phyloP scores from a whole-genome alignment of 2,329 filamentous ascomycete genomes.

The Aspergillus carbonarius region DNA sequence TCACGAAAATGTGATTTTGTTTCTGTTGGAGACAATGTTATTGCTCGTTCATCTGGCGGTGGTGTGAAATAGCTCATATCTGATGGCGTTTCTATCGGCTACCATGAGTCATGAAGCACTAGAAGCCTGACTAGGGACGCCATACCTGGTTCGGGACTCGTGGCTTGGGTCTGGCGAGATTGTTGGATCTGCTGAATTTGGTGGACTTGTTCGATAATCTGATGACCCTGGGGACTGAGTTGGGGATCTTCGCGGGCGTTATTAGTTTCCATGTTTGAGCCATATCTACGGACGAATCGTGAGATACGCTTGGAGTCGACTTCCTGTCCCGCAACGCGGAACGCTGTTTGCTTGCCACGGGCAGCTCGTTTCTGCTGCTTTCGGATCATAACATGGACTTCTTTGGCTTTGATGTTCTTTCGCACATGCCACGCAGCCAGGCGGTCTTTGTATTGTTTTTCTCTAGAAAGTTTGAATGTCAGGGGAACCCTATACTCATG shows the following conservation, averaged over 20 bases:
- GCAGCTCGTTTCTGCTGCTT: conserved; percentile 40
- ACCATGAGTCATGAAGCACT: not conserved
- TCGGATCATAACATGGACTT: conserved; percentile 39
- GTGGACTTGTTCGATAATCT: conserved; percentile 1
- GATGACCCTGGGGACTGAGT: not conserved
- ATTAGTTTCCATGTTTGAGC: conserved; percentile 26
- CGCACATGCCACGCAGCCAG: conserved; percentile 38
- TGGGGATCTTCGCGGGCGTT: conserved; percentile 6
- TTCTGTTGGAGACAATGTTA: conserved; percentile 30
- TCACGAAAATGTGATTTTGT: conserved; percentile 28
- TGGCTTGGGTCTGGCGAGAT: conserved; percentile 10
- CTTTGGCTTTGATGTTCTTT: conserved; percentile 41
- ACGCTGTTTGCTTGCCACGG: conserved; percentile 38
- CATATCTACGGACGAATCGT: conserved; percentile 35
- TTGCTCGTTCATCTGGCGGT: conserved; percentile 31
- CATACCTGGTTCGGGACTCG: conserved; percentile 37
- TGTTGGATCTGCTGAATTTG: not conserved
- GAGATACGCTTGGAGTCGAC: conserved; percentile 37
- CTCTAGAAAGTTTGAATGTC: conserved; percentile 27
- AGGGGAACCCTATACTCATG: conserved; percentile 6
- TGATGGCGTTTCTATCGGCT: conserved; percentile 32
- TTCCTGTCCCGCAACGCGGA: conserved; percentile 35
- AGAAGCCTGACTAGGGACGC: not conserved
- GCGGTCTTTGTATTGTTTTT: conserved; percentile 42
- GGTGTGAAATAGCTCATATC: conserved; percentile 42